Percentiles rank a stretch among this genome's conserved stretches.
Evolutionary conservation across 768 basidiomycete genomes (phyloP).

Genomic region (Epithele typhae): DNA sequence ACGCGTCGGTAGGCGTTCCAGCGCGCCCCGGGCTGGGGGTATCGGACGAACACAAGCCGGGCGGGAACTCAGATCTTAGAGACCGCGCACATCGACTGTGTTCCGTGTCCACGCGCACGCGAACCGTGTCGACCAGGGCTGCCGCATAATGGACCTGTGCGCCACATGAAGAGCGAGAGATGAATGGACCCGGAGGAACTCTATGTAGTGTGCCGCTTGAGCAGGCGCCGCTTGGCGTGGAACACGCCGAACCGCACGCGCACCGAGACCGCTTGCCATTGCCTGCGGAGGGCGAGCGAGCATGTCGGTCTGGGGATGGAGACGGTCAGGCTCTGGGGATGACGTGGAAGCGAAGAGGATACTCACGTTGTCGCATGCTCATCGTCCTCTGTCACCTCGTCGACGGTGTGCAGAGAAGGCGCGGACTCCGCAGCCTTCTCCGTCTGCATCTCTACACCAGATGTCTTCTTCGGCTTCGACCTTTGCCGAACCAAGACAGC

Average conservation of each 20-base stretch:
- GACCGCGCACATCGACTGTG: constrained; percentile 10
- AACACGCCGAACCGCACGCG: constrained; percentile 56
- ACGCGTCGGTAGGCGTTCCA: constrained; percentile 9
- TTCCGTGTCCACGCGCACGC: constrained; percentile 9
- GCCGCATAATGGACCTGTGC: constrained; percentile 5
- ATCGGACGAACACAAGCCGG: neutral
- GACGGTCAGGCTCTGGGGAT: neutral
- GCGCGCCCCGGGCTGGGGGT: neutral
- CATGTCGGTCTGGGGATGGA: constrained; percentile 49
- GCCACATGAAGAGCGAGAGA: constrained; percentile 3
- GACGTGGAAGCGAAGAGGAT: neutral
- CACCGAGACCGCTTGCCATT: constrained; percentile 59
- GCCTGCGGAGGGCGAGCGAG: constrained; percentile 44
- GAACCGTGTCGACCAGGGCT: constrained; percentile 13
- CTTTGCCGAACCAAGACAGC: constrained; percentile 5
- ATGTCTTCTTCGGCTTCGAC: constrained; percentile 13
- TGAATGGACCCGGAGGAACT: neutral
- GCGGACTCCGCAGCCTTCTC: constrained; percentile 13
- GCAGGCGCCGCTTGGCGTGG: constrained; percentile 37
- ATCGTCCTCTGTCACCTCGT: constrained; percentile 1
- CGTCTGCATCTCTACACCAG: constrained; percentile 1
- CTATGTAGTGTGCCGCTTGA: constrained; percentile 8
- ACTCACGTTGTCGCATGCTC: constrained; percentile 22
- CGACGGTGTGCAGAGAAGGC: constrained; percentile 1
- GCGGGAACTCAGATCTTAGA: neutral